phyloP scores from a whole-genome alignment of 345 rosid species.

The Noccaea caerulescens region DNA sequence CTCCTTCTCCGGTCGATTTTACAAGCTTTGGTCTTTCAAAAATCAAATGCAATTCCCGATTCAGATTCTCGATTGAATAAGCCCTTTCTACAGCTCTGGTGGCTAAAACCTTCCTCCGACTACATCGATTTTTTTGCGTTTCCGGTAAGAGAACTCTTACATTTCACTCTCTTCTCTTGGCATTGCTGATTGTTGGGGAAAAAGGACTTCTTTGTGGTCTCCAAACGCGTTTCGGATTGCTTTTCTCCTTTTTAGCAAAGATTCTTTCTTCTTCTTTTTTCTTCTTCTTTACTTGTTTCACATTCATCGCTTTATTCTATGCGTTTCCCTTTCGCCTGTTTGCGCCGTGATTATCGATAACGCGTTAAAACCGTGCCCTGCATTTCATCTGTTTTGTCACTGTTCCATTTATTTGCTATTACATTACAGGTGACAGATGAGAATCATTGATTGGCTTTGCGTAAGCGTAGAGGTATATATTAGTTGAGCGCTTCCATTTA shows the following conservation, averaged over 20 bases:
- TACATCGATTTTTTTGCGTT: slow-evolving; percentile 9
- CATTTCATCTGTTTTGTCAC: slow-evolving; percentile 5
- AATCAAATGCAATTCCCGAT: background rate
- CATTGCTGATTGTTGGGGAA: slow-evolving; percentile 14
- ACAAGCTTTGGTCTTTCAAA: slow-evolving; percentile 12
- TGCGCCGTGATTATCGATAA: slow-evolving; percentile 8
- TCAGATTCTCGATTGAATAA: slow-evolving; percentile 17
- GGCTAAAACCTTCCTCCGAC: slow-evolving; percentile 12
- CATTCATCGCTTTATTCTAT: slow-evolving; percentile 20
- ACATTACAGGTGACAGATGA: background rate
- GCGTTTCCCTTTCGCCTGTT: slow-evolving; percentile 12
- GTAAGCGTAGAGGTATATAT: background rate
- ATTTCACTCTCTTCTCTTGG: slow-evolving; percentile 16
- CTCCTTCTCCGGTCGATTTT: slow-evolving; percentile 14
- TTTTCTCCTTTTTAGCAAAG: background rate
- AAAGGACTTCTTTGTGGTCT: background rate
- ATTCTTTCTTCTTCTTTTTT: slow-evolving; percentile 8
- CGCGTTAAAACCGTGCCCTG: background rate
- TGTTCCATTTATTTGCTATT: slow-evolving; percentile 27
- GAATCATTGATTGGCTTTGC: slow-evolving; percentile 13
- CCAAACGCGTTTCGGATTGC: slow-evolving; percentile 19
- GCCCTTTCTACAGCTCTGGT: slow-evolving; percentile 24
- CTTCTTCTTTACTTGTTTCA: slow-evolving; percentile 1
- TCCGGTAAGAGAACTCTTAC: slow-evolving; percentile 22
- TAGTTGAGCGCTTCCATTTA: background rate